These are phyloP conservation scores for Hypomontagnella submonticulosa DNA, from an alignment of 495 filamentous ascomycete genomes.

Conservation along the genomic window DNA sequence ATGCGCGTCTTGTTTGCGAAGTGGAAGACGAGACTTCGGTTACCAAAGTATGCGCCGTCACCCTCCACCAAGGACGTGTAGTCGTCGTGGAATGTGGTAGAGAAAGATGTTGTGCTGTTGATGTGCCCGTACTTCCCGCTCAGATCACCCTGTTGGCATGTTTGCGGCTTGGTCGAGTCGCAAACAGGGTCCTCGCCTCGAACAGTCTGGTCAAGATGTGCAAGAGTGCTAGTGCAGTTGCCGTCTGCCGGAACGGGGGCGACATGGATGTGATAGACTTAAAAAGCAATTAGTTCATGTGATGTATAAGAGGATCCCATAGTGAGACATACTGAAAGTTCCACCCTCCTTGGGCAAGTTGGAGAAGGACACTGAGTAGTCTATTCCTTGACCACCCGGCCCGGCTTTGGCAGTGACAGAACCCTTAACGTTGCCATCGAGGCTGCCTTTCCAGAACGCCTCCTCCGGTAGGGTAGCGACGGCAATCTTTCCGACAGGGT, in stretches of 20 bases:
- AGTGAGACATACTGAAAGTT: slow-evolving; percentile 72
- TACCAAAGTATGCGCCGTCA: slow-evolving; percentile 76
- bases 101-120: slow-evolving; percentile 54
- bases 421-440: slow-evolving; percentile 70
- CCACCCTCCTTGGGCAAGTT: slow-evolving; percentile 74
- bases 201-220: slow-evolving; percentile 65
- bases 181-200: slow-evolving; percentile 74
- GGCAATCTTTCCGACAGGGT: slow-evolving; percentile 69
- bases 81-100: slow-evolving; percentile 68
- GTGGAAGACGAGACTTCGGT: slow-evolving; percentile 83
- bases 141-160: slow-evolving; percentile 87
- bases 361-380: slow-evolving; percentile 67
- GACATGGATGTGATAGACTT: slow-evolving; percentile 89
- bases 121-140: slow-evolving; percentile 83
- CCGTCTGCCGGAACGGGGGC: slow-evolving; percentile 76
- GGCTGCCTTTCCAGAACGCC: slow-evolving; percentile 57
- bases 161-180: slow-evolving; percentile 67
- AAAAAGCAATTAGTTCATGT: slow-evolving; percentile 18
- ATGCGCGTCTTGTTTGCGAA: slow-evolving; percentile 75
- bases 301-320: background rate
- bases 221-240: slow-evolving; percentile 78
- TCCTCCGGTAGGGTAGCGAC: slow-evolving; percentile 67
- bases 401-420: slow-evolving; percentile 65
- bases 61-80: slow-evolving; percentile 71
- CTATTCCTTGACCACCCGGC: slow-evolving; percentile 69